These are phyloP conservation scores for Raffaelea arxii DNA, from an alignment of 2,329 filamentous ascomycete species.

Conservation along the genomic window DNA sequence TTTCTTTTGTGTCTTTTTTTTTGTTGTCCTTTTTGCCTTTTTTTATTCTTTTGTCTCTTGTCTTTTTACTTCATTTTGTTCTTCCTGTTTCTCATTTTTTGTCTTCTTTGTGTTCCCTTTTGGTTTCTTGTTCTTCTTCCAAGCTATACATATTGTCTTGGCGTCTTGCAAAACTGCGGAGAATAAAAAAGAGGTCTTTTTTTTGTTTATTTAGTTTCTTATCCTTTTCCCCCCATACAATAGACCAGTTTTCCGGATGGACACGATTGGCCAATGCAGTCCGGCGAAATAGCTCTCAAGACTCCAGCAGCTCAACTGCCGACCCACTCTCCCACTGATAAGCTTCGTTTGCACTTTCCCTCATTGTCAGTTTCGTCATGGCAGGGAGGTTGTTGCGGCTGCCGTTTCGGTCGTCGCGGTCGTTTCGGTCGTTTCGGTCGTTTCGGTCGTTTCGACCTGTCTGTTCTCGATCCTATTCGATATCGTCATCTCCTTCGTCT, in stretches of 20 bases:
- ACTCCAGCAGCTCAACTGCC: no score
- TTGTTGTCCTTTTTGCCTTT: neutral
- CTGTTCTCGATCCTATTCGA: neutral
- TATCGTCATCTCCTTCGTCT: conserved; percentile 70
- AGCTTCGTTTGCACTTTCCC: no score
- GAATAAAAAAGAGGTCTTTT: neutral
- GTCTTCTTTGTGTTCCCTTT: neutral
- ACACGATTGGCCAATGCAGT: neutral
- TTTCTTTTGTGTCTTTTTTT: neutral
- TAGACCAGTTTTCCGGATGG: neutral
- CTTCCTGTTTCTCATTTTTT: neutral
- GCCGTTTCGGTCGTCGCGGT: neutral
- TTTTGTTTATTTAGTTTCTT: no score
- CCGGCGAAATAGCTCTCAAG: no score
- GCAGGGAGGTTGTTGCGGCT: neutral
- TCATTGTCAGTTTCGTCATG: neutral
- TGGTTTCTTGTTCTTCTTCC: no score
- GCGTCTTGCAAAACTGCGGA: no score
- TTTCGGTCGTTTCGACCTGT: neutral
- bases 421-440: neutral
- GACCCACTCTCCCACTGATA: no score
- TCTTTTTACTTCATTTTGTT: neutral
- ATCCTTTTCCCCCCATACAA: neutral
- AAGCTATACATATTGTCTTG: neutral
- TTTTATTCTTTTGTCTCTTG: neutral